Evolutionary conservation across 192 early-diverging fungal species (phyloP), one percentile per base, ranked within the genome.

Genomic region (Backusella liffmaniae): DNA sequence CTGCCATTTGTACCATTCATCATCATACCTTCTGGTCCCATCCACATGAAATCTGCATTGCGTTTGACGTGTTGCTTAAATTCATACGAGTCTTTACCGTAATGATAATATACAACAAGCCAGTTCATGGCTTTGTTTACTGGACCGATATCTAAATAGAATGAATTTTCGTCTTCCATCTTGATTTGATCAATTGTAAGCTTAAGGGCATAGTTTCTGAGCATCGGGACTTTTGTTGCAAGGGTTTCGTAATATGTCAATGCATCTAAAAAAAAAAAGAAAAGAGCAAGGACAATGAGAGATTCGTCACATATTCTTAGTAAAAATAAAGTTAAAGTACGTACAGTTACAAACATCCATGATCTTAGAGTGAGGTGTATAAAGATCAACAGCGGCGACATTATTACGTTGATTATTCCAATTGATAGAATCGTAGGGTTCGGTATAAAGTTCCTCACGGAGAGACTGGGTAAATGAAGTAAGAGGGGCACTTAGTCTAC

Each of bases 1-100:
- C 92, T 94, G 12, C 98, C 98, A 73, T 99, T 98, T 16, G 98
- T 99, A 10, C 97, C 97, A 77, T 94, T 95, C 84, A 94, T 94
- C 83, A 95, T 93, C 92, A 99, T 90, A 2, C 98, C 98, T 74
- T 93, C 91, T 29, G 82, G 73, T 66, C 91, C 88, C 90, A 98
- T 91, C 96, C 96, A 99, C 88, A 98, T 86, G 70, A 95, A 96
- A 70, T 99, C 98, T 26, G 85, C 83, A 49, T 92, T 84, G 29
- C 92, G 88, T 15, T 86, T 84, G 36, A 86, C 82, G 85, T 97
- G 94, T 65, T 86, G 83, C 66, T 87, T 77, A 86, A 98, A 98
- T 35, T 90, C 88, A 32, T 87, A 77, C 35, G 93, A 95, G 75
- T 96, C 94, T 7, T 89, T 84, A 18, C 98, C 98, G 73, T 97